These are phyloP conservation scores for Panellus pusillus DNA, from an alignment of 768 basidiomycete genomes.

Conservation along the genomic window DNA sequence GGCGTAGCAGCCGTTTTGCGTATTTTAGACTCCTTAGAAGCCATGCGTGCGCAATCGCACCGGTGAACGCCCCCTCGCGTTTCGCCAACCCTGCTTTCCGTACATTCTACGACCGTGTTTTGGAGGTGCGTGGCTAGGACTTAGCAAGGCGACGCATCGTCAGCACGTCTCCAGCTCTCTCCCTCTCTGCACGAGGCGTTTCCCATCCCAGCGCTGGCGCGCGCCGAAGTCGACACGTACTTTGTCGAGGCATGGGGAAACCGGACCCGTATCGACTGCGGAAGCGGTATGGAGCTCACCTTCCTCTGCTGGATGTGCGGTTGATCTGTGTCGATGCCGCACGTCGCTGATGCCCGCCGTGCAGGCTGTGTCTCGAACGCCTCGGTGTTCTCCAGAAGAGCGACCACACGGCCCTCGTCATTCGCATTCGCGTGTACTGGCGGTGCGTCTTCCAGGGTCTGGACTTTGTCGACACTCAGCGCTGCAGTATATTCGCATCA, in stretches of 20 bases:
- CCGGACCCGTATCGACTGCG: conserved; percentile 90
- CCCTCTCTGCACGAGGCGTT: conserved; percentile 56
- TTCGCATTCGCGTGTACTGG: conserved; percentile 88
- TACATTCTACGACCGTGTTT: conserved; percentile 83
- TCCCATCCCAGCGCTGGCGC: conserved; percentile 58
- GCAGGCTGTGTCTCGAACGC: conserved; percentile 77
- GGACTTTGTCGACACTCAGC: not conserved
- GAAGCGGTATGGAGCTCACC: conserved; percentile 99
- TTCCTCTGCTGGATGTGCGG: conserved; percentile 95
- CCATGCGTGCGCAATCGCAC: conserved; percentile 67
- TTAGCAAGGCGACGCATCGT: not conserved
- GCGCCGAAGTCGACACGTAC: conserved; percentile 74
- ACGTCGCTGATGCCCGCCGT: not conserved
- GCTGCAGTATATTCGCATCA: conserved; percentile 74
- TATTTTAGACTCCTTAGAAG: conserved; percentile 67
- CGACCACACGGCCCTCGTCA: conserved; percentile 80
- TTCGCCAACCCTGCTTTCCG: conserved; percentile 98
- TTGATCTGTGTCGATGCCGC: not conserved
- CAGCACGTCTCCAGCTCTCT: conserved; percentile 42
- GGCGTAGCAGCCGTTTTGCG: conserved; percentile 59
- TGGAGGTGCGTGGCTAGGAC: conserved; percentile 47
- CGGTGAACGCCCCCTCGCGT: conserved; percentile 85
- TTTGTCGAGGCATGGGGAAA: conserved; percentile 92
- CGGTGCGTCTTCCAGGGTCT: conserved; percentile 41
- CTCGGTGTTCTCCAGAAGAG: conserved; percentile 60